Conservation (phyloP, 768 basidiomycete species). For the Russula ochroleuca region DNA sequence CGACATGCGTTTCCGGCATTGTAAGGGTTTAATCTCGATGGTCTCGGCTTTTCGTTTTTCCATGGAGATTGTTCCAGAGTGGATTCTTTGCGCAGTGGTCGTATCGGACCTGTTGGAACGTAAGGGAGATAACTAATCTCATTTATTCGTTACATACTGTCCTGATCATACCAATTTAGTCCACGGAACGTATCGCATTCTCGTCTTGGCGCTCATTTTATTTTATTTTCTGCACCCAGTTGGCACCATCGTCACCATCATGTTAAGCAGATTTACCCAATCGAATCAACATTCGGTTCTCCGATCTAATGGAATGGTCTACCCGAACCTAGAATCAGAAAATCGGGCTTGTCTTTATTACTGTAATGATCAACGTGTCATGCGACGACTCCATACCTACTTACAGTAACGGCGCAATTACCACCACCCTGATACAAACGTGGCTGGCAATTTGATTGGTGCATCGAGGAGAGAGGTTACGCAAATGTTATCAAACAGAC, state of each 20-base stretch:
- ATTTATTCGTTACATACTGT: neutral
- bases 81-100: neutral
- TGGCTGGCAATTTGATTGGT: neutral
- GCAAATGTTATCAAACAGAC: neutral
- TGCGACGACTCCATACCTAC: neutral
- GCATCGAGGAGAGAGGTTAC: neutral
- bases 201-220: neutral
- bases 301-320: neutral
- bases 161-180: neutral
- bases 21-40: too few relatives aligned
- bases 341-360: neutral
- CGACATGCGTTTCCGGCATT: neutral
- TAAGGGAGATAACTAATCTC: neutral
- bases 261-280: neutral
- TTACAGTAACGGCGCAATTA: slow-evolving; percentile 13
- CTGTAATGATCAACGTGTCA: neutral
- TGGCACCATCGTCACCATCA: neutral
- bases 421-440: neutral
- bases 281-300: neutral
- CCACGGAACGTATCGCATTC: neutral
- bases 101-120: neutral
- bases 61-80: neutral
- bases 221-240: neutral
- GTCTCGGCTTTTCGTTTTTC: neutral
- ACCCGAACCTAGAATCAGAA: neutral